Conservation (phyloP, 1,139 yeast species). For the Pichia cactophila region DNA sequence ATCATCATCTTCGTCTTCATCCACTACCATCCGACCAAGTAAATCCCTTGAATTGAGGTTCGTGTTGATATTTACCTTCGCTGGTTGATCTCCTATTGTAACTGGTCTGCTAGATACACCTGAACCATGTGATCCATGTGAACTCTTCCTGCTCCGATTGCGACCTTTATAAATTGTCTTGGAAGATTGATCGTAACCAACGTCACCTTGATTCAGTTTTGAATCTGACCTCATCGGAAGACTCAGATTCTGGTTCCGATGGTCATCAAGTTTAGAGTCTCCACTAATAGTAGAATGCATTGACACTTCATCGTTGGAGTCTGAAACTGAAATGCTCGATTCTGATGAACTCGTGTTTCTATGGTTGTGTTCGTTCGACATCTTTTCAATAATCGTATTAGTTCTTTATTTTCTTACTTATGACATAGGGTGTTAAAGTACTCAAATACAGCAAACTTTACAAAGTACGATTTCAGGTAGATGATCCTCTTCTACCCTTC, state of each 20-base stretch:
- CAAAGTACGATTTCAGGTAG: no score
- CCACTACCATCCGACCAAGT: constrained; percentile 28
- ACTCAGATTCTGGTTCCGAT: constrained; percentile 39
- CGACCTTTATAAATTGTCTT: background rate
- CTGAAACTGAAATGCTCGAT: constrained; percentile 27
- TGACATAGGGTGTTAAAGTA: background rate
- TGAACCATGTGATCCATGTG: constrained; percentile 9
- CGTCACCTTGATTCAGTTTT: background rate
- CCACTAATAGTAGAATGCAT: constrained; percentile 33
- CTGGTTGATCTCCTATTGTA: constrained; percentile 4
- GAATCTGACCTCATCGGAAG: constrained; percentile 31
- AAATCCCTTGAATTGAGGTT: constrained; percentile 25
- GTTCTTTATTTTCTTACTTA: no score
- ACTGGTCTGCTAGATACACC: background rate
- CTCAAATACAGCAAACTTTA: background rate
- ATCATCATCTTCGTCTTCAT: constrained; percentile 26
- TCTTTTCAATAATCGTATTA: constrained; percentile 14
- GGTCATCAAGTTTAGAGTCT: constrained; percentile 46
- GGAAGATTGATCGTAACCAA: background rate
- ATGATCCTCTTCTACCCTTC: background rate
- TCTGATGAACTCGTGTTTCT: constrained; percentile 20
- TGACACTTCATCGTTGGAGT: constrained; percentile 27
- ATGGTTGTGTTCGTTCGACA: constrained; percentile 38
- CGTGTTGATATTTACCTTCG: constrained; percentile 7
- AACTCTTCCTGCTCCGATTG: background rate